These are phyloP conservation scores for Gracilaria caudata DNA, from an alignment of 23 red algal genomes.

Conservation along the genomic window DNA sequence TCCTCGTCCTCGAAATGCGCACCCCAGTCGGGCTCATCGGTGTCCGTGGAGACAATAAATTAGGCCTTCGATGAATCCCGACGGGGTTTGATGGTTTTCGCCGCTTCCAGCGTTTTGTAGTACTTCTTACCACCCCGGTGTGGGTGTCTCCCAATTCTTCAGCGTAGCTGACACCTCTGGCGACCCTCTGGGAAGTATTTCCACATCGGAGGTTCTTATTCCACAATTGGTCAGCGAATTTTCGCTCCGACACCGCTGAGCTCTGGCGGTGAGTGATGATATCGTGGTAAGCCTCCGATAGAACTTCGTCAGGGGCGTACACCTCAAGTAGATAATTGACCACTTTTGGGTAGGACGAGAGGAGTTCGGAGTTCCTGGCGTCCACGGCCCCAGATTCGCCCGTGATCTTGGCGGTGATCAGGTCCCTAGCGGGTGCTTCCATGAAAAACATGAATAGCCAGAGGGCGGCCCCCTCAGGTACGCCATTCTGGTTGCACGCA, in stretches of 20 bases:
- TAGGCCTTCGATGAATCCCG: not conserved
- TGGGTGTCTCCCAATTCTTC: not conserved
- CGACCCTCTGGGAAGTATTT: not conserved
- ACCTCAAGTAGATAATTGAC: constrained; percentile 4
- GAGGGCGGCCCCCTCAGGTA: constrained; percentile 19
- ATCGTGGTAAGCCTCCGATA: constrained; percentile 1
- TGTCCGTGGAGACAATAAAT: not conserved
- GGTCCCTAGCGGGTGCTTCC: not conserved
- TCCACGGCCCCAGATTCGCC: constrained; percentile 11
- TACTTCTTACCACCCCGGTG: constrained; percentile 4
- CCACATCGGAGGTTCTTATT: constrained; percentile 16
- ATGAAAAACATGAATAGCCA: constrained; percentile 30
- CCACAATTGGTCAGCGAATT: constrained; percentile 6
- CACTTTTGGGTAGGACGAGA: not conserved
- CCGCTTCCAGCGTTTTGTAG: not conserved
- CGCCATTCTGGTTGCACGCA: constrained; percentile 31
- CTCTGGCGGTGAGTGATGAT: constrained; percentile 5
- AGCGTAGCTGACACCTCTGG: not conserved
- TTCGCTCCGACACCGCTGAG: not conserved
- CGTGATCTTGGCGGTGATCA: not conserved
- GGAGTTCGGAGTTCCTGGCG: not conserved
- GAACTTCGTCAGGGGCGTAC: constrained; percentile 6
- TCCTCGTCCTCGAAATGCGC: too few species aligned
- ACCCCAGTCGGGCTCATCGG: not conserved
- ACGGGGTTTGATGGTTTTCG: too few species aligned